Percentiles rank a stretch among this genome's conserved stretches.
Evolutionary conservation across 1,284 basidiomycete species (phyloP).

Genomic region (Heterobasidion occidentale): DNA sequence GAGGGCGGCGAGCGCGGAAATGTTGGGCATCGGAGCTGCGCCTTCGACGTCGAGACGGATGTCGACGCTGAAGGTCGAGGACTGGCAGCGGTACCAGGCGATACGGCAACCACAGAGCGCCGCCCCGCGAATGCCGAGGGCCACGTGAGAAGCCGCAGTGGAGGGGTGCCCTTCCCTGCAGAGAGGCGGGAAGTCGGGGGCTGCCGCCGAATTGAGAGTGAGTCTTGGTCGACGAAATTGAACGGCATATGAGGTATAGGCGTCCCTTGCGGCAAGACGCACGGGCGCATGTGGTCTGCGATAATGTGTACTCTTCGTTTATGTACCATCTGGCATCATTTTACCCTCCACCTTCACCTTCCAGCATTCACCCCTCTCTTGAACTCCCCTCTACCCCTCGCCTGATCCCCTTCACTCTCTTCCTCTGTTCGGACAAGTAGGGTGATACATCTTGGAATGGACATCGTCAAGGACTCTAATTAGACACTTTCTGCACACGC

Average conservation of each 20-base stretch:
- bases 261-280: no score
- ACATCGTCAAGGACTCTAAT: background rate
- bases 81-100: constrained; percentile 72
- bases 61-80: constrained; percentile 73
- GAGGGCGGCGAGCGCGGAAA: constrained; percentile 50
- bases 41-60: constrained; percentile 45
- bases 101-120: constrained; percentile 22
- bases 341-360: no score
- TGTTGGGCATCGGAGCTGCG: constrained; percentile 34
- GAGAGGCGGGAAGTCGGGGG: background rate
- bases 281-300: no score
- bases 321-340: no score
- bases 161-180: constrained; percentile 30
- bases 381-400: no score
- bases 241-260: no score
- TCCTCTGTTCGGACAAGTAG: background rate
- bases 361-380: no score
- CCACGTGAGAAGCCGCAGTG: constrained; percentile 21
- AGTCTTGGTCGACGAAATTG: background rate
- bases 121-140: constrained; percentile 14
- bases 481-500: background rate
- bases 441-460: background rate
- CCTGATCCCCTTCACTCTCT: no score
- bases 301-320: no score
- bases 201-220: constrained; percentile 10